Percentiles rank a stretch among this genome's conserved stretches.
These are phyloP conservation scores for Jacaranda mimosifolia DNA, from an alignment of 257 asterid genomes.

Conservation along the genomic window DNA sequence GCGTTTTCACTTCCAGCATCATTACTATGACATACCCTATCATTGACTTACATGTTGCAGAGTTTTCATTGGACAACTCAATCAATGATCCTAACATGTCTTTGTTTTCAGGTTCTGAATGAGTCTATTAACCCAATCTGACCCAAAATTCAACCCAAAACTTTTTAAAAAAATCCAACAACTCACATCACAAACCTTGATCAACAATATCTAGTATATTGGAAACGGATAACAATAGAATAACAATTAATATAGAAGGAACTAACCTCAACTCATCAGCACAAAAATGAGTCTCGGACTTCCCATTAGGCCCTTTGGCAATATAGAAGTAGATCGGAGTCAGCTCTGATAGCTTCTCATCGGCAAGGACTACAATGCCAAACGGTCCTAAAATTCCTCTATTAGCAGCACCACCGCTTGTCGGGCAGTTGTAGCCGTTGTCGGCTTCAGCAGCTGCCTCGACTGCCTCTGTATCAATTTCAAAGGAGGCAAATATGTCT, in stretches of 20 bases:
- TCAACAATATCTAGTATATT: too few species aligned
- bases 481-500: slow-evolving; percentile 73
- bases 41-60: too few species aligned
- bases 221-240: too few species aligned
- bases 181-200: too few species aligned
- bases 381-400: slow-evolving; percentile 85
- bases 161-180: too few species aligned
- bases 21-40: too few species aligned
- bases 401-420: slow-evolving; percentile 72
- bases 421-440: slow-evolving; percentile 55
- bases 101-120: too few species aligned
- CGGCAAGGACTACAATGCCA: slow-evolving; percentile 75
- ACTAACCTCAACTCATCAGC: slow-evolving; percentile 75
- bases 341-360: slow-evolving; percentile 56
- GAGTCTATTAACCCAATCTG: too few species aligned
- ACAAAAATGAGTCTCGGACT: slow-evolving; percentile 65
- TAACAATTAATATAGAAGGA: neutral
- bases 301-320: slow-evolving; percentile 57
- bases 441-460: slow-evolving; percentile 44
- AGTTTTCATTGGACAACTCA: too few species aligned
- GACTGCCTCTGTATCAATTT: slow-evolving; percentile 47
- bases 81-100: too few species aligned
- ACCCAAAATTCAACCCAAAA: too few species aligned
- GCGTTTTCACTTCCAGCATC: too few species aligned
- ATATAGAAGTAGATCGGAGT: slow-evolving; percentile 84